Evolutionary conservation across 371 early-diverging fungal genomes (phyloP), one percentile per base, ranked within the genome.

Genomic region (Batkoa obscura): DNA sequence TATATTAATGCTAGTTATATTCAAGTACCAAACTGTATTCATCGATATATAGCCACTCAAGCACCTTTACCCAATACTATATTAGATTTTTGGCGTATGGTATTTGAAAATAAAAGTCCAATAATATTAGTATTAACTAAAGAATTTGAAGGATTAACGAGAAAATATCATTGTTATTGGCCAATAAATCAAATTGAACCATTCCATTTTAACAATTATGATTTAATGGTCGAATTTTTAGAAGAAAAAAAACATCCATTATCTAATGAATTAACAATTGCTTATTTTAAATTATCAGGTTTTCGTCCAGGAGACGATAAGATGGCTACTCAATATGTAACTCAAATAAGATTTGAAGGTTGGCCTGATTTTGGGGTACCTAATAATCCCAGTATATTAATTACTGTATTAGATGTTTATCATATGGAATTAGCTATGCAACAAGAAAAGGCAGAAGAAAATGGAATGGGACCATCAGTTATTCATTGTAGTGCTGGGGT

Each of bases 401-500:
- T 74, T 30, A 62, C 62, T 1, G 64, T 81, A 4, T 59, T 78
- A 33, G 43, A 55, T 6, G 55, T 72, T 12, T 64, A 68, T 2
- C 66, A 72, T 54, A 57, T 62, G 32, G 59, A 59, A 4, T 59
- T 61, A 42, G 34, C 38, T 23, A 61, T 65, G 30, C 57, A 58
- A 34, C 50, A 47, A 50, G 61, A 60, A 50, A 34, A 36, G 35
- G 32, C 31, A 2, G 3, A 15, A 4, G 53, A 32, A 2, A 48
- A 32, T 35, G 37, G 41, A 9, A 62, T 64, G n/a, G 69, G 72
- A 0, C 84, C 85, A 0, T 70, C 72, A 13, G 61, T 83, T 3
- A 83, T 87, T 8, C 84, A 87, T 58, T 87, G 87, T 59, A 83
- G 84, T 60, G 99, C 99, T 9, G 99, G 99, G 2, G 90, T 93